These are phyloP conservation scores for Cytidiella melzeri DNA, from an alignment of 768 basidiomycete genomes.

Conservation along the genomic window DNA sequence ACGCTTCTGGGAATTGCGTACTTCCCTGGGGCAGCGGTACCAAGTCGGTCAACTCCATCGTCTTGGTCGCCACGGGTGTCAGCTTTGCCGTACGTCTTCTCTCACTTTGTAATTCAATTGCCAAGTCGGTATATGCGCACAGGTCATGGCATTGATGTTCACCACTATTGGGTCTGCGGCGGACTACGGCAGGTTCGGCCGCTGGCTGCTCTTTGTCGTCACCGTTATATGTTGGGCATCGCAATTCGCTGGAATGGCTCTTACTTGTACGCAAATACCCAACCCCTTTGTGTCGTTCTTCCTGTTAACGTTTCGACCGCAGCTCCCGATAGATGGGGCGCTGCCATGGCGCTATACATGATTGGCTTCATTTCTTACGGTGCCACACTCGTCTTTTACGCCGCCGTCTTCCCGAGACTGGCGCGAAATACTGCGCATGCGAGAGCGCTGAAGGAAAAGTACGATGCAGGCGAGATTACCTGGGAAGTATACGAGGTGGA, in stretches of 20 bases:
- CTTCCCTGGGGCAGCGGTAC: slow-evolving; percentile 72
- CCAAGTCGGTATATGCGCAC: not conserved
- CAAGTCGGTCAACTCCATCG: slow-evolving; percentile 67
- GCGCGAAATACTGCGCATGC: slow-evolving; percentile 71
- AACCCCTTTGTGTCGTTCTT: too few relatives aligned
- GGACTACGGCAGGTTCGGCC: slow-evolving; percentile 70
- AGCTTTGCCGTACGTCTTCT: slow-evolving; percentile 55
- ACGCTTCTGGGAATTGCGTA: slow-evolving; percentile 67
- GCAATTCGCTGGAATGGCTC: slow-evolving; percentile 70
- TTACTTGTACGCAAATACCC: slow-evolving; percentile 66
- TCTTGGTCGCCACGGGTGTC: slow-evolving; percentile 71
- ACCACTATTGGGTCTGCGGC: slow-evolving; percentile 68
- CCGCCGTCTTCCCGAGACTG: slow-evolving; percentile 72
- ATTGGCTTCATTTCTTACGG: slow-evolving; percentile 75
- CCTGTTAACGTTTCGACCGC: too few relatives aligned
- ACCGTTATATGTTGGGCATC: slow-evolving; percentile 78
- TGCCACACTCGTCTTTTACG: slow-evolving; percentile 77
- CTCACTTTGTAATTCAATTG: not conserved
- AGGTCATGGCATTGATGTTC: slow-evolving; percentile 78
- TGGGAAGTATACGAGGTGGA: slow-evolving; percentile 64
- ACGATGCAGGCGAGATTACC: slow-evolving; percentile 52
- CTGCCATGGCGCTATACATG: slow-evolving; percentile 76
- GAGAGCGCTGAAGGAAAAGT: slow-evolving; percentile 45
- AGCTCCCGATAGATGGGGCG: slow-evolving; percentile 67
- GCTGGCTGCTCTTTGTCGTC: slow-evolving; percentile 67